Percentiles rank a stretch among this genome's conserved stretches.
These are phyloP conservation scores for Amylostereum areolatum DNA, from an alignment of 1,284 basidiomycete genomes.

Conservation along the genomic window DNA sequence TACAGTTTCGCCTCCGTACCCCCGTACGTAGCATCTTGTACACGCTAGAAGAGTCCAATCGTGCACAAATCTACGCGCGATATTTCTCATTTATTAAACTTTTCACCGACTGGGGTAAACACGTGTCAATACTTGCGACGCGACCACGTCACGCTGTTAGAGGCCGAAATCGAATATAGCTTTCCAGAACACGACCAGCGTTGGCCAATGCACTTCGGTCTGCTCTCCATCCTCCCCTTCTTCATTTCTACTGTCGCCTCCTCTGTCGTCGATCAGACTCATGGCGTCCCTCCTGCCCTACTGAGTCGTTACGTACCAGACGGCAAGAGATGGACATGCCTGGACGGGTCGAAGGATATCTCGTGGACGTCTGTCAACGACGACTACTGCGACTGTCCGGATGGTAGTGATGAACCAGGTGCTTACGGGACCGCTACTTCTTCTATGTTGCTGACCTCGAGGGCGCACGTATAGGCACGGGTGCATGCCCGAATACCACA, in stretches of 20 bases:
- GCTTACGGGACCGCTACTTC: slow-evolving; percentile 3
- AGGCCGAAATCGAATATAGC: too few relatives aligned
- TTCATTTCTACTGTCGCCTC: slow-evolving; percentile 18
- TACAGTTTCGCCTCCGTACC: too few relatives aligned
- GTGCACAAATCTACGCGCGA: too few relatives aligned
- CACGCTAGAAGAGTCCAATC: too few relatives aligned
- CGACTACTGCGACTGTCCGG: slow-evolving; percentile 91
- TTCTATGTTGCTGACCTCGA: background rate
- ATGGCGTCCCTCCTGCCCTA: slow-evolving; percentile 23
- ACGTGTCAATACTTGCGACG: too few relatives aligned
- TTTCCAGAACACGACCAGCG: too few relatives aligned
- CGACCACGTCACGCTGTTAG: too few relatives aligned
- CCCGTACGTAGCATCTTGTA: too few relatives aligned
- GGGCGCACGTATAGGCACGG: slow-evolving; percentile 55
- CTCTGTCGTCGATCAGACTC: slow-evolving; percentile 8
- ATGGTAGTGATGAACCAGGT: slow-evolving; percentile 94
- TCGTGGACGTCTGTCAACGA: slow-evolving; percentile 83
- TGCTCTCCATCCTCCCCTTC: slow-evolving; percentile 21
- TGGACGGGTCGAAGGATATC: slow-evolving; percentile 69
- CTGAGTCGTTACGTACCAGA: slow-evolving; percentile 21
- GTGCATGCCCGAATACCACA: slow-evolving; percentile 71
- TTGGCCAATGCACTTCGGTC: background rate
- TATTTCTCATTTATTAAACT: too few relatives aligned
- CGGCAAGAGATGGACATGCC: slow-evolving; percentile 53
- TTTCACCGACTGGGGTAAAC: too few relatives aligned